phyloP scores from a whole-genome alignment of 305 asterid species.

The Fraxinus nigra region DNA sequence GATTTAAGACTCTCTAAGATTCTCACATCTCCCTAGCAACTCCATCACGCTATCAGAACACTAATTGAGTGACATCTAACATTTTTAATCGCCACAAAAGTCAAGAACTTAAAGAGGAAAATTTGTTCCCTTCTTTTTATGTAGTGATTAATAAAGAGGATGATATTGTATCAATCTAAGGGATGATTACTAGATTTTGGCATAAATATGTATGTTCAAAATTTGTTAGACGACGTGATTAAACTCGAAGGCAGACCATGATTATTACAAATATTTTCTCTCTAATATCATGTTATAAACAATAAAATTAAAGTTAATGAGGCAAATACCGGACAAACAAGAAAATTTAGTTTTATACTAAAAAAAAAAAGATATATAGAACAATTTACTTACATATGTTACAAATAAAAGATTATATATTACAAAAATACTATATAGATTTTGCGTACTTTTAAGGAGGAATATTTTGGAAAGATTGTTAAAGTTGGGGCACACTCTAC shows the following conservation, averaged over 20 bases:
- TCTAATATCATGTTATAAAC: background rate
- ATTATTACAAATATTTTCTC: background rate
- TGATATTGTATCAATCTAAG: background rate
- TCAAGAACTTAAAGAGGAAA: background rate
- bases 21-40: background rate
- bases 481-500: background rate
- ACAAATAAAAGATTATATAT: background rate
- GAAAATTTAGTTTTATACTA: background rate
- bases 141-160: background rate
- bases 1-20: background rate
- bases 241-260: background rate
- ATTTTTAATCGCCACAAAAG: background rate
- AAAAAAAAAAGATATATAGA: background rate
- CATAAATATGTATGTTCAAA: background rate
- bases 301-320: background rate
- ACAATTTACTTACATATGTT: background rate
- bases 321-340: background rate
- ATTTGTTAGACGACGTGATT: background rate
- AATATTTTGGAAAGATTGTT: background rate
- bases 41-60: background rate
- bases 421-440: background rate
- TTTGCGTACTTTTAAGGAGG: background rate
- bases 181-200: background rate
- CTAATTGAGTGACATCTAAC: background rate
- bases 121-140: background rate